phyloP scores from a whole-genome alignment of 2,329 filamentous ascomycete genomes.

The Aspergillus tanneri region DNA sequence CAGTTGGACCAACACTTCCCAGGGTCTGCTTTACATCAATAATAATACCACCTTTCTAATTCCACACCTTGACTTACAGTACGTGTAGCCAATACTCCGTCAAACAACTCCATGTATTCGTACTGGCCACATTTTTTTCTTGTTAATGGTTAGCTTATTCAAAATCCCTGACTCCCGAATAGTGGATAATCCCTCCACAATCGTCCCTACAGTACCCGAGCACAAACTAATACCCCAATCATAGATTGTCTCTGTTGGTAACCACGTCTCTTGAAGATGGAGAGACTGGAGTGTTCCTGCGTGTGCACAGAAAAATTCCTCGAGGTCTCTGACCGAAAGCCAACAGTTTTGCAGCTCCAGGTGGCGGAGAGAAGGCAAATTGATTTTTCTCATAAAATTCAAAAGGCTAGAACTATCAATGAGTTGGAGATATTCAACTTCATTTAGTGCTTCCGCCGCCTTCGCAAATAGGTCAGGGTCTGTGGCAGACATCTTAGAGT shows the following conservation, averaged over 20 bases:
- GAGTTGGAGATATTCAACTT: slow-evolving; percentile 7
- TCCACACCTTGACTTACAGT: background rate
- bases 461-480: background rate
- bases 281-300: slow-evolving; percentile 1
- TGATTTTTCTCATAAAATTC: slow-evolving; percentile 3
- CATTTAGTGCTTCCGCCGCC: slow-evolving; percentile 1
- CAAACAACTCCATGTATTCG: background rate
- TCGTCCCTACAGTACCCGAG: background rate
- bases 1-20: too few relatives aligned
- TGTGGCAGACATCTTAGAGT: slow-evolving; percentile 1
- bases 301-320: slow-evolving; percentile 3
- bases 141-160: background rate
- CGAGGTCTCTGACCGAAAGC: slow-evolving; percentile 8
- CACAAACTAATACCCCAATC: background rate
- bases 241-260: slow-evolving; percentile 2
- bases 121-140: background rate
- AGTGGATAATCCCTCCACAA: background rate
- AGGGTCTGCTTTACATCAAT: background rate
- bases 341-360: slow-evolving; percentile 6
- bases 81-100: background rate
- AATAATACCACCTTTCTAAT: background rate
- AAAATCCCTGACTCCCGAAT: slow-evolving; percentile 1
- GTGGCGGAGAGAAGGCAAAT: slow-evolving; percentile 6
- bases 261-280: slow-evolving; percentile 5
- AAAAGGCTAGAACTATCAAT: slow-evolving; percentile 8